Percentiles rank a stretch among this genome's conserved stretches.
phyloP scores from a whole-genome alignment of 73 alveolate genomes.

The Paramecium sonneborni region DNA sequence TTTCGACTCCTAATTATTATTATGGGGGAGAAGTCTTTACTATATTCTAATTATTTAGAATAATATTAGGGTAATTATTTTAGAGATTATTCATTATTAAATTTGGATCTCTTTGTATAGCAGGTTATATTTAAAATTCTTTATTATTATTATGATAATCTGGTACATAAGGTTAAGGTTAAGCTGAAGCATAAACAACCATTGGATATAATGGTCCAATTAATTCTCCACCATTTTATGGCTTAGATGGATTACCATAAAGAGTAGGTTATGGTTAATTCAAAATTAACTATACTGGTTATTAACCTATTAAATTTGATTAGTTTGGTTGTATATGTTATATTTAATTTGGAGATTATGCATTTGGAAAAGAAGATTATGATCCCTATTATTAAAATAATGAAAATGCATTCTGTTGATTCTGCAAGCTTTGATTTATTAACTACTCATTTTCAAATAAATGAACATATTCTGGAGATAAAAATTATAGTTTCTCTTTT shows the following conservation, averaged over 20 bases:
- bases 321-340: not conserved
- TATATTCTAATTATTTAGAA: not conserved
- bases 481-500: not conserved
- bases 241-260: not conserved
- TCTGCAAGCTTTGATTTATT: not conserved
- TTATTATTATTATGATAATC: not conserved
- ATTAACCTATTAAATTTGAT: not conserved
- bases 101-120: not conserved
- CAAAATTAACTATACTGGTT: not conserved
- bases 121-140: not conserved
- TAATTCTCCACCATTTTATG: not conserved
- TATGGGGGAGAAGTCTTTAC: not conserved
- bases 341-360: not conserved
- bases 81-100: not conserved
- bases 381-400: not conserved
- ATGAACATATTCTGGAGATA: not conserved
- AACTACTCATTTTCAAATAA: not conserved
- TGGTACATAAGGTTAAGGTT: slow-evolving; percentile 11
- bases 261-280: not conserved
- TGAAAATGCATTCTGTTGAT: not conserved
- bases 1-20: not conserved
- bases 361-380: not conserved
- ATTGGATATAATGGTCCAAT: slow-evolving; percentile 24
- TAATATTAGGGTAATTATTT: not conserved
- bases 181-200: not conserved